A percentile compares a stretch with the other conserved stretches of the same genome.
Evolutionary conservation across 108 stramenopile genomes (phyloP).

Genomic region (Cyclotella baltica): DNA sequence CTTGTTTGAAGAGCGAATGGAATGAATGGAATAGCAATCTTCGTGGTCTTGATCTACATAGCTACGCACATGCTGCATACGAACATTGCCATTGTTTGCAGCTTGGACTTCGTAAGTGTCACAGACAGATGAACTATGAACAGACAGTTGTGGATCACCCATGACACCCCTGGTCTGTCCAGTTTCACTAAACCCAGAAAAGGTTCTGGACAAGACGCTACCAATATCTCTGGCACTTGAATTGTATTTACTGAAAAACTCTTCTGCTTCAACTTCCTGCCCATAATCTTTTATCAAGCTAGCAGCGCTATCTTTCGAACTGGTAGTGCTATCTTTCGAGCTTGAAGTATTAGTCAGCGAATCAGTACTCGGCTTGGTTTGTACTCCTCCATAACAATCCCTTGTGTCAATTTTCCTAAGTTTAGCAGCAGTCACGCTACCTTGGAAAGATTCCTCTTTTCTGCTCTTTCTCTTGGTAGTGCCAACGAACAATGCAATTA

Average conservation of each 20-base stretch:
- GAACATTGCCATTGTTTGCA: neutral
- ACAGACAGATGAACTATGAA: neutral
- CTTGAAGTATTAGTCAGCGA: too few species aligned
- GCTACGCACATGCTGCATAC: neutral
- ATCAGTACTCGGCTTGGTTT: too few species aligned
- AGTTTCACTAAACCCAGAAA: neutral
- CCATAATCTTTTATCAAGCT: neutral
- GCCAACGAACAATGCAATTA: slow-evolving; percentile 6
- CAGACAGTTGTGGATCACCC: too few species aligned
- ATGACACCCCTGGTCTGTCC: neutral
- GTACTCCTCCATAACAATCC: too few species aligned
- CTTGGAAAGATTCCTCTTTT: neutral
- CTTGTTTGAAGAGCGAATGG: neutral
- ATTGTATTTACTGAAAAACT: neutral
- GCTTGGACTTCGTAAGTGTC: neutral
- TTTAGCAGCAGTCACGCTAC: too few species aligned
- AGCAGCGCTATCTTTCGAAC: too few species aligned
- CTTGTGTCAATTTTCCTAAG: neutral
- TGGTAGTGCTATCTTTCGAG: too few species aligned
- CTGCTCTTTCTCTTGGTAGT: slow-evolving; percentile 4
- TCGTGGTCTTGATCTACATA: neutral
- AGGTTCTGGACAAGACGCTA: neutral
- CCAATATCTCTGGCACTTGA: neutral
- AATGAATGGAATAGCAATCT: slow-evolving; percentile 13
- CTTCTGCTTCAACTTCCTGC: neutral